These are phyloP conservation scores for Casaregolazyma suthepensis DNA, from an alignment of 1,139 yeast genomes.

Conservation along the genomic window DNA sequence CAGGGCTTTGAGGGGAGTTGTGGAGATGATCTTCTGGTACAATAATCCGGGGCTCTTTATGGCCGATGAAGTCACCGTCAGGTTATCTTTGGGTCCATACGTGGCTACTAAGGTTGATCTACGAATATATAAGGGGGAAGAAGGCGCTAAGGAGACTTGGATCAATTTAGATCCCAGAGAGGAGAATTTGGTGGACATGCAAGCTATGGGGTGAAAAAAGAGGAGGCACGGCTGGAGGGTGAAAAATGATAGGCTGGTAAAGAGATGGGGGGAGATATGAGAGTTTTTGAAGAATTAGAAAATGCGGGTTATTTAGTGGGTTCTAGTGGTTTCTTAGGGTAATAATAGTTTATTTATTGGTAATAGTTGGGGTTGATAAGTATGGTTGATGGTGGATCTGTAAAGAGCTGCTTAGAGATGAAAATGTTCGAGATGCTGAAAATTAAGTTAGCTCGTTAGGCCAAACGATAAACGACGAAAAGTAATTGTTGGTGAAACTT, in stretches of 20 bases:
- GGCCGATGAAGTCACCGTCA: conserved; percentile 11
- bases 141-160: conserved; percentile 44
- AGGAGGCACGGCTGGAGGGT: not conserved
- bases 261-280: not conserved
- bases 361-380: not conserved
- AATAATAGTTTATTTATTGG: not conserved
- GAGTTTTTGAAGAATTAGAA: not conserved
- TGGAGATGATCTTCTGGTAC: conserved; percentile 10
- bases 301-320: not conserved
- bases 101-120: conserved; percentile 42
- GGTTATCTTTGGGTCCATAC: conserved; percentile 31
- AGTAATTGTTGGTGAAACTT: not conserved
- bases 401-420: too few relatives aligned
- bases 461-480: not conserved
- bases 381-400: too few relatives aligned
- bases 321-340: not conserved
- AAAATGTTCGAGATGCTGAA: too few relatives aligned
- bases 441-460: too few relatives aligned
- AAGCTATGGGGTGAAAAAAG: not conserved
- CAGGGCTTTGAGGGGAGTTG: conserved; percentile 11
- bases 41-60: conserved; percentile 7
- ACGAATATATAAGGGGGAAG: conserved; percentile 41
- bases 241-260: not conserved
- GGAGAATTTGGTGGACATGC: conserved; percentile 5
- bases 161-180: conserved; percentile 26